phyloP scores from a whole-genome alignment of 2,329 filamentous ascomycete species.

The Lojkania enalia region DNA sequence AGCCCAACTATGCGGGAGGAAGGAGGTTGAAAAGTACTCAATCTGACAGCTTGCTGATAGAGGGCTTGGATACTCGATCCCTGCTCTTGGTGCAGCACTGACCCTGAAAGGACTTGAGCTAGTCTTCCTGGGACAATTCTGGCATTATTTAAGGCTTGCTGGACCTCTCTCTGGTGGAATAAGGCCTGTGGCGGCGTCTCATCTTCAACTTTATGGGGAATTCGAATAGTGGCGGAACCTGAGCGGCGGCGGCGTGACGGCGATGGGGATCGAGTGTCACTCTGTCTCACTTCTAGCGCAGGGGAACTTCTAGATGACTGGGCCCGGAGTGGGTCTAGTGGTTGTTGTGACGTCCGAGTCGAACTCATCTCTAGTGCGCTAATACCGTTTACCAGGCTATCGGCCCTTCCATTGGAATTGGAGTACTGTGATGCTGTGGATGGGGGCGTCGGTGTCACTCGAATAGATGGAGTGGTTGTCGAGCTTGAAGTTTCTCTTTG shows the following conservation, averaged over 20 bases:
- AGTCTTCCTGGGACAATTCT: conserved; percentile 39
- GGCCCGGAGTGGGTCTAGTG: background rate
- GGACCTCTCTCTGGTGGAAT: conserved; percentile 10
- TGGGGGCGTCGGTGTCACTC: conserved; percentile 8
- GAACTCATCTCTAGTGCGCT: background rate
- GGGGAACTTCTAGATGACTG: conserved; percentile 11
- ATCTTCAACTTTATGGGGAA: conserved; percentile 16
- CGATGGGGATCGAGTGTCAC: conserved; percentile 13
- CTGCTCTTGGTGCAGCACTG: conserved; percentile 40
- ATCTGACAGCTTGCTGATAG: conserved; percentile 31
- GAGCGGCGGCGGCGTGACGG: conserved; percentile 22
- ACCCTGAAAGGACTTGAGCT: conserved; percentile 39
- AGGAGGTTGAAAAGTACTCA: conserved; percentile 46
- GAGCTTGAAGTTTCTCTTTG: background rate
- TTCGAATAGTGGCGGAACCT: conserved; percentile 12
- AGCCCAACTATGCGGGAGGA: conserved; percentile 51
- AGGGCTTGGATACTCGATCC: conserved; percentile 48
- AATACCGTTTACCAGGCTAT: conserved; percentile 6
- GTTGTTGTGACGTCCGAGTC: background rate
- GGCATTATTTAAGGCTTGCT: conserved; percentile 29
- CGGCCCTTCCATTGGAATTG: background rate
- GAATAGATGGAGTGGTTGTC: conserved; percentile 5
- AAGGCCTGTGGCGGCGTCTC: conserved; percentile 20
- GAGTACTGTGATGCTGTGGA: too few species aligned
- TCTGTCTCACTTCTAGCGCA: conserved; percentile 22